Conservation (phyloP, 257 asterid species). For the Solanum etuberosum region DNA sequence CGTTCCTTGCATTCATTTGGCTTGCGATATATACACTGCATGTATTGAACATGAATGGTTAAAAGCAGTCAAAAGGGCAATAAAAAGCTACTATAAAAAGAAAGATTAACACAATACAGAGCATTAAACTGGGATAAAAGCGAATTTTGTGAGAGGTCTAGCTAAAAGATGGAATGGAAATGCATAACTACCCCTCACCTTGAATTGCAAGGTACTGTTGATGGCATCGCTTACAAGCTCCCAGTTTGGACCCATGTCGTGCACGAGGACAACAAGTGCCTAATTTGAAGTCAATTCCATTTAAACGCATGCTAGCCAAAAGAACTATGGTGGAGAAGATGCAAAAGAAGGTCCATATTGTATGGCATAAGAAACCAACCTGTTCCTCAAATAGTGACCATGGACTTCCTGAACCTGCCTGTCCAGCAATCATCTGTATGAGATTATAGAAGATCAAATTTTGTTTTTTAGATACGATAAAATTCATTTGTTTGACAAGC, state of each 20-base stretch:
- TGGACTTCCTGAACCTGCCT: constrained; percentile 55
- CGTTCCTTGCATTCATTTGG: constrained; percentile 97
- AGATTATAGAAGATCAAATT: constrained; percentile 17
- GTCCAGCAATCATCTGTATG: constrained; percentile 60
- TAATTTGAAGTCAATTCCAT: constrained; percentile 12
- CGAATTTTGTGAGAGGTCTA: not conserved
- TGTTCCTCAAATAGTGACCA: constrained; percentile 93
- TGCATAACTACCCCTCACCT: constrained; percentile 37
- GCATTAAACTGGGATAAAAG: not conserved
- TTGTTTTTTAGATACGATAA: not conserved
- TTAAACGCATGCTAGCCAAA: not conserved
- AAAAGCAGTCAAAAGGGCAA: not conserved
- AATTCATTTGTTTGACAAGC: not conserved
- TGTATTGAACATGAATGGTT: not conserved
- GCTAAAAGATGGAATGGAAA: not conserved
- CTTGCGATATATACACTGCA: constrained; percentile 76
- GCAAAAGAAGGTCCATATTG: not conserved
- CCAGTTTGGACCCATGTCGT: constrained; percentile 97
- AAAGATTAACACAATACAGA: not conserved
- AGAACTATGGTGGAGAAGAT: not conserved
- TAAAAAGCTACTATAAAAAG: not conserved
- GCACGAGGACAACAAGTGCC: constrained; percentile 98
- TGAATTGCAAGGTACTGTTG: constrained; percentile 80
- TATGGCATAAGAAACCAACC: constrained; percentile 26
- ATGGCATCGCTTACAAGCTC: constrained; percentile 96